These are phyloP conservation scores for Stellera chamaejasme DNA, from an alignment of 345 rosid species.

Conservation along the genomic window DNA sequence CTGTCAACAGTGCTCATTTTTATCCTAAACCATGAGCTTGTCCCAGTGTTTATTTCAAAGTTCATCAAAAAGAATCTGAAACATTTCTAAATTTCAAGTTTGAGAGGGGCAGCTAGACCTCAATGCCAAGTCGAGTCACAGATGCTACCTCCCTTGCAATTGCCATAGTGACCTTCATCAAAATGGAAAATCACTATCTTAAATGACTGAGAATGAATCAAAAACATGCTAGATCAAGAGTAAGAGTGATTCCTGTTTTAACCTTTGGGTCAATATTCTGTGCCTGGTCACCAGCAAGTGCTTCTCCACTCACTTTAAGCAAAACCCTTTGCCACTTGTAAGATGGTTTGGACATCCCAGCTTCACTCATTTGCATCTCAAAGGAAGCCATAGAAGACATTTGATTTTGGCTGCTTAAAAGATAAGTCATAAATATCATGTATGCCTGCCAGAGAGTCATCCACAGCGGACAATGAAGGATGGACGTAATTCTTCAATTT, in stretches of 20 bases:
- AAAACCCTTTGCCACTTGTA: slow-evolving; percentile 85
- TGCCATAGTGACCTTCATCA: slow-evolving; percentile 74
- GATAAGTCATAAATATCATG: slow-evolving; percentile 6
- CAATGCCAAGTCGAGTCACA: slow-evolving; percentile 80
- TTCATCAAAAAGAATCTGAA: no score
- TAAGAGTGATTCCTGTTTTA: slow-evolving; percentile 8
- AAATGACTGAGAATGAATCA: slow-evolving; percentile 6
- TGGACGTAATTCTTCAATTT: no score
- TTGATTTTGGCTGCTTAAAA: slow-evolving; percentile 42
- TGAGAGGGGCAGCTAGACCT: slow-evolving; percentile 34
- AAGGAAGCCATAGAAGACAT: slow-evolving; percentile 44
- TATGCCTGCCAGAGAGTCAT: no score
- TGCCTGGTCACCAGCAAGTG: slow-evolving; percentile 76
- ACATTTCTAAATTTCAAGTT: not conserved
- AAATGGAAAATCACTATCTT: slow-evolving; percentile 9
- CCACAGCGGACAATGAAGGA: no score
- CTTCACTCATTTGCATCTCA: slow-evolving; percentile 37
- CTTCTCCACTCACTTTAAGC: slow-evolving; percentile 98
- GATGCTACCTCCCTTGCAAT: slow-evolving; percentile 95
- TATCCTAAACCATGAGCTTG: no score
- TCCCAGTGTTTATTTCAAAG: no score
- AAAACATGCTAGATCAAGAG: not conserved
- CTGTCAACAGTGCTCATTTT: no score
- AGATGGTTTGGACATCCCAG: slow-evolving; percentile 37
- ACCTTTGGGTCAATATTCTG: slow-evolving; percentile 96